phyloP scores from a whole-genome alignment of 2,329 filamentous ascomycete species.

The Coniochaeta sp. region DNA sequence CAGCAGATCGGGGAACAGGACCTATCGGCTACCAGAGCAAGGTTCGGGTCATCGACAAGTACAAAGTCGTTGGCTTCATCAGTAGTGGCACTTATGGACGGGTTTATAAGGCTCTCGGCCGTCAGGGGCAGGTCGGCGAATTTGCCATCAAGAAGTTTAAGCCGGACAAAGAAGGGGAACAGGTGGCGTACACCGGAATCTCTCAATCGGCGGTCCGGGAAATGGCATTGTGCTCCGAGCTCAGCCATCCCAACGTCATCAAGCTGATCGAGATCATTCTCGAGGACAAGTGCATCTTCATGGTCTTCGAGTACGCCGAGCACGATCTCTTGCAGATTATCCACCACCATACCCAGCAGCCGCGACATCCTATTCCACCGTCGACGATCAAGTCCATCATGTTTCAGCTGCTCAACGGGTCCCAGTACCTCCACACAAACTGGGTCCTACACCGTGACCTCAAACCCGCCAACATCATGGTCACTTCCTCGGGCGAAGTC shows the following conservation, averaged over 20 bases:
- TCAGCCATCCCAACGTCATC: slow-evolving; percentile 84
- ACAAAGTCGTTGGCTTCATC: slow-evolving; percentile 96
- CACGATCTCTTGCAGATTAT: slow-evolving; percentile 97
- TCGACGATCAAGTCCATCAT: slow-evolving; percentile 88
- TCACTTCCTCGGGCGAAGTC: slow-evolving; percentile 81
- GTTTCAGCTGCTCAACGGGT: slow-evolving; percentile 90
- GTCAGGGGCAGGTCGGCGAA: slow-evolving; percentile 66
- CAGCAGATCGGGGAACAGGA: slow-evolving; percentile 39
- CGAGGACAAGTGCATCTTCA: slow-evolving; percentile 98
- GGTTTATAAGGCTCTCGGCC: slow-evolving; percentile 88
- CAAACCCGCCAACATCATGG: slow-evolving; percentile 98
- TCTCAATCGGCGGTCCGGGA: slow-evolving; percentile 95
- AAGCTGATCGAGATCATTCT: slow-evolving; percentile 90
- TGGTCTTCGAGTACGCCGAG: slow-evolving; percentile 98
- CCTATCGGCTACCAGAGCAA: slow-evolving; percentile 60
- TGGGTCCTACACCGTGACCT: slow-evolving; percentile 97
- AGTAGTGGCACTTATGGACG: slow-evolving; percentile 96
- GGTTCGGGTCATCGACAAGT: slow-evolving; percentile 83
- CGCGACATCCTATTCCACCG: slow-evolving; percentile 81
- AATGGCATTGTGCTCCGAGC: slow-evolving; percentile 93
- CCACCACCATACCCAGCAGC: slow-evolving; percentile 89
- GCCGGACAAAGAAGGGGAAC: slow-evolving; percentile 95
- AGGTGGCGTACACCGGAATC: slow-evolving; percentile 90
- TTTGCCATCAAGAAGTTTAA: slow-evolving; percentile 99
- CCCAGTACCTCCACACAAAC: slow-evolving; percentile 90